A percentile compares a stretch with the other conserved stretches of the same genome.
Evolutionary conservation across 2,329 filamentous ascomycete genomes (phyloP).

Genomic region (Phymatotrichopsis omnivora): DNA sequence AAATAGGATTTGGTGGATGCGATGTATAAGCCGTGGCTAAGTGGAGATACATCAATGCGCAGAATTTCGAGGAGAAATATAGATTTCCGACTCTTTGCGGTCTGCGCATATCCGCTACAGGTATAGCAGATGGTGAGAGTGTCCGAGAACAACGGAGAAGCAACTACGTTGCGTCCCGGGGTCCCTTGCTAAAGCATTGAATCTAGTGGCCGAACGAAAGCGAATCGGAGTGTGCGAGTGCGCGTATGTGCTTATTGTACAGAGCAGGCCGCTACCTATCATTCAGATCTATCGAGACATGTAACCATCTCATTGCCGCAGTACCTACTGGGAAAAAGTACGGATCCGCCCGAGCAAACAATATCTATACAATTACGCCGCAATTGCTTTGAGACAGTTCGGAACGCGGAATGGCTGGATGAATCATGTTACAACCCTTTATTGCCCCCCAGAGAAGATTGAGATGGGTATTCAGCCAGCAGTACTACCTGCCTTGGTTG

Average conservation of each 20-base stretch:
- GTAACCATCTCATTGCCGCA: conserved; percentile 83
- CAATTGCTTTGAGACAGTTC: conserved; percentile 82
- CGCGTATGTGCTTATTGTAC: too few species aligned
- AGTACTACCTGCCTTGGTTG: conserved; percentile 10
- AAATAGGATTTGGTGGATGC: conserved; percentile 75
- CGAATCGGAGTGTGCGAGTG: conserved; percentile 60
- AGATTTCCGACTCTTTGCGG: conserved; percentile 51
- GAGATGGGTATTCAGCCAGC: conserved; percentile 55
- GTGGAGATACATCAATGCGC: conserved; percentile 66
- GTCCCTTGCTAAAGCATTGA: background rate
- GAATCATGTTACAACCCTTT: conserved; percentile 74
- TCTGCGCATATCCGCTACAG: conserved; percentile 57
- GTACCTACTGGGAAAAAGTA: conserved; percentile 82
- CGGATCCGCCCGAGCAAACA: conserved; percentile 73
- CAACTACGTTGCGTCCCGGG: background rate
- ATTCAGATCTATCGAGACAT: conserved; percentile 72
- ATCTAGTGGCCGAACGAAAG: conserved; percentile 47
- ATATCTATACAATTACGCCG: conserved; percentile 64
- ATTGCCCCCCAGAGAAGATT: conserved; percentile 55
- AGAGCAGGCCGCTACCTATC: conserved; percentile 69
- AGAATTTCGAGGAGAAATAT: conserved; percentile 56
- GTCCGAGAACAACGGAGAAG: background rate
- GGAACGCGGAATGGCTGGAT: conserved; percentile 79
- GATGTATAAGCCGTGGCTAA: conserved; percentile 68
- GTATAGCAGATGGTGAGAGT: conserved; percentile 53